Base-by-base conservation (phyloP, 2,329 filamentous ascomycete species). In the Curvularia sp. region DNA sequence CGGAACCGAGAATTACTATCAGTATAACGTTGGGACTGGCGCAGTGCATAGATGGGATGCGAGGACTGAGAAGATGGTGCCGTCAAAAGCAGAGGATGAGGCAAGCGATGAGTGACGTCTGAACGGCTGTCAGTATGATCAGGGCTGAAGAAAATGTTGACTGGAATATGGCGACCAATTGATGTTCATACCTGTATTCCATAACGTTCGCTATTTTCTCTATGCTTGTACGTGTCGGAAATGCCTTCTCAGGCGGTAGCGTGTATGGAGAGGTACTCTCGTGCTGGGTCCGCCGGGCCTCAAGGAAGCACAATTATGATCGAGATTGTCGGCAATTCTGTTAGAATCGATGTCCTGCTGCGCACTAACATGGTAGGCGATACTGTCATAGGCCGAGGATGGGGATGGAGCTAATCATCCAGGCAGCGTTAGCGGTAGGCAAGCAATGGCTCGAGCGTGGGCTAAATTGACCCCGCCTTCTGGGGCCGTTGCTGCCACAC, bases 1-100 rank as follows among this genome's bases (percentile, higher is more conserved):
- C 3, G 90, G 90, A 1, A 93, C 90, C 27, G 88, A 92, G 68
- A 94, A 94, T 75, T 93, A 94, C 74, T 93, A 94, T 75, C 86
- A 87, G 70, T 94, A 94, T 77, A 94, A 94, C 77, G 89, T 93
- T 49, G 90, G 91, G 0, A 82, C 76, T 38, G 90, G 91, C 0
- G 82, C 80, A 1, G 84, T 89, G n/a, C 89, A 87, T 74, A 83
- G 82, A 67, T 93, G 91, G 91, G 82, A 90, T 73, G 80, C 79
- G 18, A 73, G 62, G 46, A 79, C 74, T 58, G 78, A 82, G 60
- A 84, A 87, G 69, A 85, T 85, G 83, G 58, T 72, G 45, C 61
- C 70, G 9, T 80, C 79, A 74, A 55, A 60, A 57, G 23, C 57
- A 39, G 43, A 38, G 41, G 39, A 41, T 15, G 50, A 48, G 34